Conservation (phyloP, 148 eudicot genomes). For the Spergularia bocconei region DNA sequence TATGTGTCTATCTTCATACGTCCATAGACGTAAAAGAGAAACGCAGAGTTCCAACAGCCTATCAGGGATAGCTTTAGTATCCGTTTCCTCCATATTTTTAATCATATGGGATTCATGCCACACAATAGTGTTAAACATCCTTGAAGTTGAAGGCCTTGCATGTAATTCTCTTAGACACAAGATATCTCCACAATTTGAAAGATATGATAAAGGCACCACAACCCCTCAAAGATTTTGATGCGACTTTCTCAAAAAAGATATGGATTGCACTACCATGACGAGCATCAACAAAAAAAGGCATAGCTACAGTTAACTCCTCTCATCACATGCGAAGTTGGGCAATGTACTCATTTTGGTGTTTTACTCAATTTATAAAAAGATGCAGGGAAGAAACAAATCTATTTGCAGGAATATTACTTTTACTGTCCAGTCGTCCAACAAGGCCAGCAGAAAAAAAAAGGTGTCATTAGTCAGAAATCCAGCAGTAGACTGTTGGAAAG, state of each 20-base stretch:
- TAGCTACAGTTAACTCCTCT: neutral
- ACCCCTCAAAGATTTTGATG: neutral
- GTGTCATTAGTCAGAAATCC: neutral
- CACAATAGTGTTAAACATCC: no score
- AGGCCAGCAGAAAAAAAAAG: no score
- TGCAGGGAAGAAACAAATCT: neutral
- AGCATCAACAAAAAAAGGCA: neutral
- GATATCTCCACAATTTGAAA: neutral
- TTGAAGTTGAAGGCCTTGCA: no score
- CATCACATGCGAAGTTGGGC: neutral
- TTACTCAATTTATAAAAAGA: neutral
- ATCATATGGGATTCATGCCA: no score
- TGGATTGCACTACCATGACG: neutral
- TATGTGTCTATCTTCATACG: no score
- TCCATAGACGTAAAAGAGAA: no score
- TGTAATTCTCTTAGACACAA: no score
- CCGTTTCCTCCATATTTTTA: no score
- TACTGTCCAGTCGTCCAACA: no score
- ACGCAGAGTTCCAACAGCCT: no score
- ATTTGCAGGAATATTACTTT: neutral
- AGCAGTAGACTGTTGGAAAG: neutral
- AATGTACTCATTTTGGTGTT: neutral
- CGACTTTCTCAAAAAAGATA: no score
- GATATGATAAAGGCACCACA: constrained; percentile 1
- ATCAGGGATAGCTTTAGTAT: no score